Evolutionary conservation across 805 yeast genomes (phyloP), one percentile per base, ranked within the genome.

Genomic region (Torulaspora franciscae): DNA sequence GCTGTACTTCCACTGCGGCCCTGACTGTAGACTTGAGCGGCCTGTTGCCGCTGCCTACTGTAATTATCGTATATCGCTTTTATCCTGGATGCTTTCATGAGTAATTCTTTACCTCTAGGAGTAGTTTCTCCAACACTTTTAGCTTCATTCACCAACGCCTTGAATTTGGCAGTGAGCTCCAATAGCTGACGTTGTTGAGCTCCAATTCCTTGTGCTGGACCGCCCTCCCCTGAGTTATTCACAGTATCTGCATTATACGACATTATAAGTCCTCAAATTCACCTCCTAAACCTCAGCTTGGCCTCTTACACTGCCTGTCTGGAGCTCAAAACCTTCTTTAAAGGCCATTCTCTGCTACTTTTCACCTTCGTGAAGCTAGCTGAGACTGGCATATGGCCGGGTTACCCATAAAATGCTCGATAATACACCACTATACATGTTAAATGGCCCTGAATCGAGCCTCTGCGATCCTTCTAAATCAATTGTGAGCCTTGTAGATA

Each of bases 31-130:
- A 45, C 60, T 44, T 48, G 57, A 6, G 57, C 59, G 6, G 56
- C 55, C 43, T 53, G 65, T 50, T 58, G 65, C 45, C 58, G 56
- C 49, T 53, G 67, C 55, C 55, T 74, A 72, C 50, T 76, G 55
- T 76, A 79, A 44, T 75, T 76, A 40, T 80, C 67, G 56, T 83
- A 69, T 27, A 83, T 70, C 36, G 76, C 76, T 59, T 79, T 81
- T 50, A 83, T 79, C 43, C 74, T 75, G 35, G 82, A 80, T 3
- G 87, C 88, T 49, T 76, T 78, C 48, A 71, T 71, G 53, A 77
- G 65, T 54, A 82, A 83, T 49, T 79, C 81, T 53, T 77, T 76
- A 14, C 87, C 88, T 46, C 71, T 78, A 0, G 76, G 79, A 0
- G 81, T 73, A 22, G 74, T 77, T 27, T 71, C 71, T 2, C 87